Conservation (phyloP, 164 flowering plant species). For the grape (Vitis vinifera) region ASM3070453v1 NC_081822.1:33233001-33233500, state of each 20-base stretch:
- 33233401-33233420: slow-evolving; percentile 92
- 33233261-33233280: slow-evolving; percentile 77
- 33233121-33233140: slow-evolving; percentile 88
- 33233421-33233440: slow-evolving; percentile 90
- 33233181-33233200: slow-evolving; percentile 90
- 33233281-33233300: slow-evolving; percentile 93
- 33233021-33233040: slow-evolving; percentile 57
- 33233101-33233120: slow-evolving; percentile 60
- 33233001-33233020: slow-evolving; percentile 66
- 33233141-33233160: slow-evolving; percentile 76
- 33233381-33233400: slow-evolving; percentile 82
- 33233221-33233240: slow-evolving; percentile 90
- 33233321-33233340: slow-evolving; percentile 91
- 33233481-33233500: slow-evolving; percentile 45
- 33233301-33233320: slow-evolving; percentile 92
- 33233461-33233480: slow-evolving; percentile 91
- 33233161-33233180: slow-evolving; percentile 86
- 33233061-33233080: slow-evolving; percentile 79
- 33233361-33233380: slow-evolving; percentile 59
- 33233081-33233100: slow-evolving; percentile 55
- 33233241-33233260: slow-evolving; percentile 90
- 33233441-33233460: slow-evolving; percentile 96
- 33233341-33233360: slow-evolving; percentile 88
- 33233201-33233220: slow-evolving; percentile 96
- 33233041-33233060: slow-evolving; percentile 84